Base-by-base conservation (phyloP, 139 green algal species). In the Desmodesmus armatus region DNA sequence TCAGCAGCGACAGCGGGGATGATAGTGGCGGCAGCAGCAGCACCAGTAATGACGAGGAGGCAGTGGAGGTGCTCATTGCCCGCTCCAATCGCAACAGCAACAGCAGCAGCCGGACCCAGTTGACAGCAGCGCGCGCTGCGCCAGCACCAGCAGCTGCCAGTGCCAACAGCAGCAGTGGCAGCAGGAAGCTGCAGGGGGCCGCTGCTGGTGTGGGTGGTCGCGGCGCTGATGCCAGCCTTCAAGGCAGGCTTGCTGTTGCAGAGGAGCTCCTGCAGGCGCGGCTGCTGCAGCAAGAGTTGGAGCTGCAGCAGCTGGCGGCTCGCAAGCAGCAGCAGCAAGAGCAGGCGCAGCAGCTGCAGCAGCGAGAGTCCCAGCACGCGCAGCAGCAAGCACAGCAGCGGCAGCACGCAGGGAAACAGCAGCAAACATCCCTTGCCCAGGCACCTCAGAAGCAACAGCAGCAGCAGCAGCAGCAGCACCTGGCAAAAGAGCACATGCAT, bases 201-300 rank as follows among this genome's bases (percentile, higher is more conserved):
- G 73, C 31, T 43, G 29, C 7, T 49, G 13, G 47, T 25, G 29
- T 71, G 11, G 35, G 11, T 9, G 65, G 31, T 44, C 31, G 35
- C 65, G 43, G n/a, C 31, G 44, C n/a, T 67, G 37, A 3, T 21
- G 47, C 5, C 17, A 31, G 29, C 13, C 29, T 2, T 19, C 41
- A 80, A 23, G 73, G 73, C 31, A 80, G 39, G 73, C 55, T 69
- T n/a, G 44, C n/a, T n/a, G n/a, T 80, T 27, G 73, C 73, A 47
- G 73, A 80, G 49, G 47, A 80, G 73, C 31, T 80, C 31, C 73
- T 80, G 73, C 73, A 80, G 49, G 73, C 73, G 4, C 29, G 49
- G 11, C 23, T 80, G 73, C 49, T 80, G 73, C 73, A 80, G 49
- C 47, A 80, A 33, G 47, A 80, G 19, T 31, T 69, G 73, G 73